These are phyloP conservation scores for Kodamaea derodonti DNA, from an alignment of 1,139 yeast genomes.

Conservation along the genomic window DNA sequence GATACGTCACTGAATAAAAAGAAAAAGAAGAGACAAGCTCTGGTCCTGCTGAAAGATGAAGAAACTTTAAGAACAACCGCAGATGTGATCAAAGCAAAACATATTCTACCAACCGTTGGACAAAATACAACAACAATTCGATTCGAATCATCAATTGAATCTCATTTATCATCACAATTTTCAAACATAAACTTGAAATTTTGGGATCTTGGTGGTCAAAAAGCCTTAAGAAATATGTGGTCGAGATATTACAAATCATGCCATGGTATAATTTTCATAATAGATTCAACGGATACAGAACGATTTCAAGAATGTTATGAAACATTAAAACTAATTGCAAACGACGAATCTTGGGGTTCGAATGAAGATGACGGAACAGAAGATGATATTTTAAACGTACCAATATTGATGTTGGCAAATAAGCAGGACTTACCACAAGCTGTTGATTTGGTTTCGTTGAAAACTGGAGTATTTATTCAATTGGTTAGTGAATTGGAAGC, in stretches of 20 bases:
- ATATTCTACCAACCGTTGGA: slow-evolving; percentile 49
- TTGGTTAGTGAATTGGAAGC: slow-evolving; percentile 83
- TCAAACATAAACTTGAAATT: slow-evolving; percentile 63
- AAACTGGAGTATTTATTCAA: slow-evolving; percentile 74
- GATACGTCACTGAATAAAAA: slow-evolving; percentile 14
- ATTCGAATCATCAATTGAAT: slow-evolving; percentile 28
- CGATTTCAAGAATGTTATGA: slow-evolving; percentile 81
- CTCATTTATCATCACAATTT: slow-evolving; percentile 29
- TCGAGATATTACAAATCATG: slow-evolving; percentile 77
- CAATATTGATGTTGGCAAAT: slow-evolving; percentile 90
- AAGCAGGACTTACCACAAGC: slow-evolving; percentile 81
- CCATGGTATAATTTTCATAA: slow-evolving; percentile 88
- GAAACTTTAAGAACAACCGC: slow-evolving; percentile 12
- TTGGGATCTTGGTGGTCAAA: slow-evolving; percentile 98
- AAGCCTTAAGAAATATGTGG: slow-evolving; percentile 80
- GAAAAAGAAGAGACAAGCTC: slow-evolving; percentile 13
- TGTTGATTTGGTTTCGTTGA: slow-evolving; percentile 75
- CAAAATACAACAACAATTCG: slow-evolving; percentile 42
- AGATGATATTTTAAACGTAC: slow-evolving; percentile 53
- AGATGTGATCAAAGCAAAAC: slow-evolving; percentile 49
- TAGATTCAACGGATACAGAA: slow-evolving; percentile 83
- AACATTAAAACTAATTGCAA: slow-evolving; percentile 46
- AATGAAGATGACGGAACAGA: slow-evolving; percentile 7
- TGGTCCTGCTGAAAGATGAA: slow-evolving; percentile 2
- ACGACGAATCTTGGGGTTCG: slow-evolving; percentile 37